Percentiles rank a stretch among this genome's conserved stretches.
Evolutionary conservation across 1,284 basidiomycete species (phyloP).

Genomic region (Violaceomyces palustris): DNA sequence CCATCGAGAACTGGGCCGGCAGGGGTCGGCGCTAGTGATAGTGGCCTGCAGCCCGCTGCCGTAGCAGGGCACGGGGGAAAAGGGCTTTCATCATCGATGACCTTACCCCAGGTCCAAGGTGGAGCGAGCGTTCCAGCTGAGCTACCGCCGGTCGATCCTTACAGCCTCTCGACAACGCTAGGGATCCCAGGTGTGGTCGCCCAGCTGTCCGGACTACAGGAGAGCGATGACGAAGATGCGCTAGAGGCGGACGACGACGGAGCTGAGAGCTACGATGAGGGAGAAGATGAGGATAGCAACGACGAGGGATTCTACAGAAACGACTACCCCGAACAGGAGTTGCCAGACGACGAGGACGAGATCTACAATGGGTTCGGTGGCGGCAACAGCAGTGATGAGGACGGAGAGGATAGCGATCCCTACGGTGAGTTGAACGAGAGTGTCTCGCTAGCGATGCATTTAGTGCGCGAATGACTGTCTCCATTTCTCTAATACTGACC

Average conservation of each 20-base stretch:
- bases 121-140: conserved; percentile 17
- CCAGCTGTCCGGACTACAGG: conserved; percentile 15
- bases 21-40: conserved; percentile 16
- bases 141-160: conserved; percentile 1
- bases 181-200: conserved; percentile 9
- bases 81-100: conserved; percentile 13
- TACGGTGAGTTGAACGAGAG: conserved; percentile 16
- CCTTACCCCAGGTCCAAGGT: conserved; percentile 16
- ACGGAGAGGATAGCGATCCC: conserved; percentile 20
- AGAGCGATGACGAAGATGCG: conserved; percentile 23
- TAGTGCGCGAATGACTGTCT: no score
- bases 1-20: conserved; percentile 20
- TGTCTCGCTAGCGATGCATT: no score
- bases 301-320: conserved; percentile 50
- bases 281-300: conserved; percentile 49
- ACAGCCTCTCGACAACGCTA: not conserved
- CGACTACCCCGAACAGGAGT: conserved; percentile 47
- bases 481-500: no score
- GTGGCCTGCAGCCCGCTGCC: conserved; percentile 15
- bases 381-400: conserved; percentile 11
- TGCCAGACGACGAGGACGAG: conserved; percentile 36
- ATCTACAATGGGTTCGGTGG: conserved; percentile 23
- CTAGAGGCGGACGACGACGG: conserved; percentile 17
- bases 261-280: conserved; percentile 36
- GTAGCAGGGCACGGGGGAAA: conserved; percentile 27